Evolutionary conservation across 305 asterid species (phyloP), one percentile per base, ranked within the genome.

Genomic region (Fraxinus sp.): DNA sequence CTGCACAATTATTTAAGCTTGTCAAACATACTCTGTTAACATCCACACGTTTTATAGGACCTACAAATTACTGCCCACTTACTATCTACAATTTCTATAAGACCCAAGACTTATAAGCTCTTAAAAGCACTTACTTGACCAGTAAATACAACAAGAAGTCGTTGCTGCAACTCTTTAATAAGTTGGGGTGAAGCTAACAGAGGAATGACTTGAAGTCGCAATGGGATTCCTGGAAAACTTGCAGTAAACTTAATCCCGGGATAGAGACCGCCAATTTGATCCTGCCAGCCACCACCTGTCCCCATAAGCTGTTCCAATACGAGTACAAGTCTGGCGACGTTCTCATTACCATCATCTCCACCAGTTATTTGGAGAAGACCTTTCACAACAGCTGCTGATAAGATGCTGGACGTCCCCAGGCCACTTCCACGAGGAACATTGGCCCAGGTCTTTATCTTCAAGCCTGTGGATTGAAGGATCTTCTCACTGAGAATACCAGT

Each of bases 231-330:
- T 14, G 99, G 99, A 89, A 88, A 91, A 84, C 59, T 49, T 49
- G 59, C 59, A 49, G 59, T 49, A 14, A 49, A 49, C 83, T 94
- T 94, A 68, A 96, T 91, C 86, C 99, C 97, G 4, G 98, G 97
- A 86, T 96, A 96, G 68, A 96, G 91, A 70, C 99, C 99, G 7
- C 99, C 99, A 36, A 96, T 93, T 84, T 96, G 99, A 90, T 96
- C 99, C 89, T 96, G 99, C 98, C 99, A 96, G 41, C 99, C 98
- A 80, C 99, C 99, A 70, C 99, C 99, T 6, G 98, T 96, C 78
- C 99, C 99, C 98, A 96, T 94, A 32, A 94, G 92, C 90, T 96
- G 99, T 85, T 96, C 99, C 85, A 92, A 85, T 68, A 96, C 97
- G 80, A 94, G 85, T 16, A 96, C 98, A 59, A 96, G 98, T 78